Percentiles rank a stretch among this genome's conserved stretches.
Conservation (phyloP, 805 yeast genomes). For the Nakazawaea molendinolei region DNA sequence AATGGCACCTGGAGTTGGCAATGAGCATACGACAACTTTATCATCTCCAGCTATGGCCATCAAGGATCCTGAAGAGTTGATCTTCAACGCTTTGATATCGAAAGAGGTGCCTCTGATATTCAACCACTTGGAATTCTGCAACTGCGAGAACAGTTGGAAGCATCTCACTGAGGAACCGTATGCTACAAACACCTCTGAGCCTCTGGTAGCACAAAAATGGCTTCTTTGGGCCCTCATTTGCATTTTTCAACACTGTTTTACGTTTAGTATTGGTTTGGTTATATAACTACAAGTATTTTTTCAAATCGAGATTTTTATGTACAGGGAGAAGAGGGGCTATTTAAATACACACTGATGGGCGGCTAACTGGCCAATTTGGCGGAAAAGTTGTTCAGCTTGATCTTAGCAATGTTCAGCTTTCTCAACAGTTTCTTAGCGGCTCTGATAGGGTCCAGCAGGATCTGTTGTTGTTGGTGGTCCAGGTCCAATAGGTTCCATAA, state of each 20-base stretch:
- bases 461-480: constrained; percentile 47
- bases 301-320: no score
- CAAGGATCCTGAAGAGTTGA: constrained; percentile 25
- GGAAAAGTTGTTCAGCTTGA: constrained; percentile 76
- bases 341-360: no score
- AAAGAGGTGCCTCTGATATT: constrained; percentile 13
- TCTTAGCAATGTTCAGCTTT: constrained; percentile 57
- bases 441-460: constrained; percentile 55
- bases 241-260: no score
- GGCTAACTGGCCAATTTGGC: constrained; percentile 35
- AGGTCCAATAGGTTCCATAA: constrained; percentile 79
- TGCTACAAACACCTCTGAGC: no score
- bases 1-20: constrained; percentile 19
- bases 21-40: constrained; percentile 18
- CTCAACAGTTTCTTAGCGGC: constrained; percentile 67
- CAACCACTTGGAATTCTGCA: no score
- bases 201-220: no score
- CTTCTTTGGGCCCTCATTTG: no score
- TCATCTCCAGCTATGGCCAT: constrained; percentile 23
- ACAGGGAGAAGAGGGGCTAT: no score
- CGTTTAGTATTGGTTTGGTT: no score
- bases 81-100: constrained; percentile 18
- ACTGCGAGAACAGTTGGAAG: no score
- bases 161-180: no score
- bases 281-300: no score